Evolutionary conservation across 163 green algal species (phyloP).

Genomic region (Prototheca cutis): DNA sequence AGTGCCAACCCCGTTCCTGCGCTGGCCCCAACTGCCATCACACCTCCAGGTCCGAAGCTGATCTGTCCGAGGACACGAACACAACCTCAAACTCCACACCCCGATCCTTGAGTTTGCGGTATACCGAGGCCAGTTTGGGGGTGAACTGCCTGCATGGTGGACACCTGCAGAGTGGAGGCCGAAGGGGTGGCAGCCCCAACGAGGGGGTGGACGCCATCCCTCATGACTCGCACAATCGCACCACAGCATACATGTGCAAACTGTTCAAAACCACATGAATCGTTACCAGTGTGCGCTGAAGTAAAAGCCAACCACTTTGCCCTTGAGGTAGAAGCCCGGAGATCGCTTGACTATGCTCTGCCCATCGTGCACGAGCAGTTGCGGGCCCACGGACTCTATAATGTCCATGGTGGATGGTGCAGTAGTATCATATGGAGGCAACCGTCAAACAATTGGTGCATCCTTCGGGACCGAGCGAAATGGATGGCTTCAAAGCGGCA

Average conservation of each 20-base stretch:
- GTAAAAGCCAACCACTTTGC: slow-evolving; percentile 19
- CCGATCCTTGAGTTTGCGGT: slow-evolving; percentile 26
- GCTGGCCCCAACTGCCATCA: no score
- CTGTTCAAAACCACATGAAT: no score
- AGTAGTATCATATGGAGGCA: no score
- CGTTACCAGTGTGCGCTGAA: slow-evolving; percentile 22
- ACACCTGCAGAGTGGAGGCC: slow-evolving; percentile 29
- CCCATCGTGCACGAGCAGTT: slow-evolving; percentile 4
- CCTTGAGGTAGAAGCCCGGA: background rate
- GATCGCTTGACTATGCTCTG: background rate
- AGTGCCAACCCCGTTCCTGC: no score
- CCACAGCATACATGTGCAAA: no score
- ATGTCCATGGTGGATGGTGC: background rate
- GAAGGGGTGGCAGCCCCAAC: no score
- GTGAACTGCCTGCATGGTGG: slow-evolving; percentile 55
- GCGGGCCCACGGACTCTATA: background rate
- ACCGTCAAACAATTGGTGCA: no score
- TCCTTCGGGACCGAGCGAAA: no score
- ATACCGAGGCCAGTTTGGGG: slow-evolving; percentile 34
- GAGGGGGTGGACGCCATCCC: no score
- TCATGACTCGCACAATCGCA: no score
- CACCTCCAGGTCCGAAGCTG: background rate
- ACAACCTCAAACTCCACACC: slow-evolving; percentile 42
- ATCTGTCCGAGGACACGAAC: slow-evolving; percentile 48
- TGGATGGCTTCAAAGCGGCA: no score